Base-by-base conservation (phyloP, 495 filamentous ascomycete genomes). In the Trichoderma parareesei region DNA sequence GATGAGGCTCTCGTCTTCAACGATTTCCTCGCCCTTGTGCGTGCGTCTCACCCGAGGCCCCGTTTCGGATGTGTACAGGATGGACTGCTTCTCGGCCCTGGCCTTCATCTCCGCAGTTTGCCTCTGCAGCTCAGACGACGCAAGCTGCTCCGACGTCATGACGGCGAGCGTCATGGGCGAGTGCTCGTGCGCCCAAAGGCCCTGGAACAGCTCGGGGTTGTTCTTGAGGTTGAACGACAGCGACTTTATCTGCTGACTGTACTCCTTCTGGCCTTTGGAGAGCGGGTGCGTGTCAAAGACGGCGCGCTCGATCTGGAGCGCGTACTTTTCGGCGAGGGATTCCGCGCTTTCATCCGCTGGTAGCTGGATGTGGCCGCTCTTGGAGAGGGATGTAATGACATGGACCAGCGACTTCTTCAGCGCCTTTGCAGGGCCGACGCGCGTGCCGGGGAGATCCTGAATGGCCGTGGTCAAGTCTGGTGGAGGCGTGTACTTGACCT, bases 1-100 rank as follows among this genome's bases (percentile, higher is more conserved):
- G n/a, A 61, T 18, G 13, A 74, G 69, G 63, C 67, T 68, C 27
- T 83, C 90, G 41, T 89, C 87, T 62, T 90, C 91, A 43, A 98
- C 84, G 14, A 96, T 65, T 71, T 98, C 94, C 65, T 97, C 93
- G 38, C 94, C 94, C 74, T 97, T 98, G 73, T 98, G 94, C 2
- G 93, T 97, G 67, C 89, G 87, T 69, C 92, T 84, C 64, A 96
- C 89, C 4, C 92, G 85, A 7, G 93, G 94, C 0, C 85, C 86
- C 8, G 61, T 44, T 68, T 93, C 87, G 44, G 96, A 91, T 46
- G 90, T 85, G 40, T 93, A 82, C 62, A 96, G 85, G 60, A 93
- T 90, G 62, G 91, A 86, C 68, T 97, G 92, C 67, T 94, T 89
- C 67, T 97, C 94, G 1, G 88, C 86, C 48, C 79, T 74, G 33